These are phyloP conservation scores for Sarocladium brachiariae DNA, from an alignment of 2,329 filamentous ascomycete species.

Conservation along the genomic window DNA sequence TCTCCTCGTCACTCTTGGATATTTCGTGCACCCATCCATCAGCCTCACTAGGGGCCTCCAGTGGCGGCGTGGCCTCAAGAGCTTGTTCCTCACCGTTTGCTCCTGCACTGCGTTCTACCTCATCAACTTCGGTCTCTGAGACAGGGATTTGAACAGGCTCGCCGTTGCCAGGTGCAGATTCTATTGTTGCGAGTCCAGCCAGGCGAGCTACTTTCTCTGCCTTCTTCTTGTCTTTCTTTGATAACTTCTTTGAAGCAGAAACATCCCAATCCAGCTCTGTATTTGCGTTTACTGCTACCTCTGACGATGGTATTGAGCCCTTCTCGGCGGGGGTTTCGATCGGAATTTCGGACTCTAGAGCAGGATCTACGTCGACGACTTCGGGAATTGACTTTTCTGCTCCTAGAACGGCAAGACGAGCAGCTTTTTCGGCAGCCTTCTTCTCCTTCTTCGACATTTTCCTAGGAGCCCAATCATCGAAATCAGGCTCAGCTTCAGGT, in stretches of 20 bases:
- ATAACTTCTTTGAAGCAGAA: constrained; percentile 16
- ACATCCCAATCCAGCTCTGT: too few relatives aligned
- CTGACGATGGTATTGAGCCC: neutral
- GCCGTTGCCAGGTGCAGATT: neutral
- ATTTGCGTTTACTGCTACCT: too few relatives aligned
- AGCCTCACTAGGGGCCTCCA: neutral
- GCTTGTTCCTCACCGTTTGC: neutral
- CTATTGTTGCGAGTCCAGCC: neutral
- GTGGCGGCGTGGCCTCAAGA: neutral
- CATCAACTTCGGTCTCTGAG: neutral
- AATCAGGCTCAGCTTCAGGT: neutral
- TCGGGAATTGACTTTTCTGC: neutral
- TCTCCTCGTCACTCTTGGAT: constrained; percentile 25
- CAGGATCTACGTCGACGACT: neutral
- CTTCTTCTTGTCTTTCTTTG: constrained; percentile 25
- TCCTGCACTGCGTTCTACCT: neutral
- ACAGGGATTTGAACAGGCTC: neutral
- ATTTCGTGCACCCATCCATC: constrained; percentile 12
- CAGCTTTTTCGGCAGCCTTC: constrained; percentile 28
- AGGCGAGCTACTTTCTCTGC: constrained; percentile 12
- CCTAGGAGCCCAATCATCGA: constrained; percentile 16
- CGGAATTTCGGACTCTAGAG: neutral
- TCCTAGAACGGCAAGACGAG: constrained; percentile 11
- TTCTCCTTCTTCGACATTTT: constrained; percentile 25
- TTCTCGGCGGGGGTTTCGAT: neutral